Evolutionary conservation across 805 yeast species (phyloP), one percentile per base, ranked within the genome.

Genomic region (Suhomyces xylopsoci): DNA sequence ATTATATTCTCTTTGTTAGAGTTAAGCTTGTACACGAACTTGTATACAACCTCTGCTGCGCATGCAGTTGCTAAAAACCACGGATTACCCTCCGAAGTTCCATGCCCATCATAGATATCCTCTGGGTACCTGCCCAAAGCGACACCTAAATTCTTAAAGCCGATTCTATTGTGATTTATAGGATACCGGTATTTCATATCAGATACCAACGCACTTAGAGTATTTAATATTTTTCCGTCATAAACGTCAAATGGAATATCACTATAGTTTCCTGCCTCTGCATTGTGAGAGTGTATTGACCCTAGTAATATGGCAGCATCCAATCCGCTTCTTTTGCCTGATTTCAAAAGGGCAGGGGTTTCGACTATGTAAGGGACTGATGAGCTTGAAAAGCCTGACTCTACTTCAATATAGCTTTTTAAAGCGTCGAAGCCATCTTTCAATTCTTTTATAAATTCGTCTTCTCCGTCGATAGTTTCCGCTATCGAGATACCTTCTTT

Each of bases 101-200:
- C 84, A 54, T 75, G 71, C 0, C 97, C 97, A 66, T 92, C 86
- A 67, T 92, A 92, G 8, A 86, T 66, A 69, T 92, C 98, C 63
- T 92, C 98, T 0, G 97, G 97, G 63, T 92, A 92, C 63, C 98
- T 78, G 2, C 98, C 98, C 50, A 92, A 69, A 0, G 87, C 96
- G 48, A 85, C 84, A 2, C 87, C 88, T 3, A 68, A 61, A 38
- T 52, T 52, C 15, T 56, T 69, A 40, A 72, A 62, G 2, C 75
- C 73, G 24, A 77, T 65, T 47, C 71, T 68, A 24, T 70, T 65
- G 53, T 78, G 81, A 68, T 93, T 93, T 40, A 93, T 80, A 5
- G 96, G 96, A 63, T 87, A 92, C 51, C 94, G 71, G 40, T 73
- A 66, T 57, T 80, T 81, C 94, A 91, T 89, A 57, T 85, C 87